Conservation (phyloP, 805 yeast species). For the Candida sakaeoensis region DNA sequence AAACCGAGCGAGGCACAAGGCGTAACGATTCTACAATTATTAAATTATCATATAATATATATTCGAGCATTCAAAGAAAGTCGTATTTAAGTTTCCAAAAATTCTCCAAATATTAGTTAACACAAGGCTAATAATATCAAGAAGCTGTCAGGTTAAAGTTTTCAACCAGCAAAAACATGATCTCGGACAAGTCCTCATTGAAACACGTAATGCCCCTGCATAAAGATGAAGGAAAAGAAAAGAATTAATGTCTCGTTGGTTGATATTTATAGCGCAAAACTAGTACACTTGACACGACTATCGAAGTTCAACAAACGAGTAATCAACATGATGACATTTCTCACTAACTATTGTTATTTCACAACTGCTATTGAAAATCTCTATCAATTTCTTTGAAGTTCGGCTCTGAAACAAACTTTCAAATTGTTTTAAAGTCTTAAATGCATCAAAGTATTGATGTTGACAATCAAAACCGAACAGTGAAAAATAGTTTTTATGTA, state of each 20-base stretch:
- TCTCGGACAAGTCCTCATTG: slow-evolving; percentile 99
- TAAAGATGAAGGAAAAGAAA: slow-evolving; percentile 64
- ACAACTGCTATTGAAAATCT: too few relatives aligned
- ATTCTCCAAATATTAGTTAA: slow-evolving; percentile 58
- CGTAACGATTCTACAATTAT: slow-evolving; percentile 15
- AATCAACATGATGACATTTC: slow-evolving; percentile 2
- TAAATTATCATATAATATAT: too few relatives aligned
- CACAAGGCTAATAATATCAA: slow-evolving; percentile 44
- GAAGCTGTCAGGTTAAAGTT: slow-evolving; percentile 93
- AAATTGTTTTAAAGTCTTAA: not conserved
- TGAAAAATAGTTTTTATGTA: slow-evolving; percentile 37
- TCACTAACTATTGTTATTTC: too few relatives aligned
- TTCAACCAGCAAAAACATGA: slow-evolving; percentile 99
- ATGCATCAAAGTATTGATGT: slow-evolving; percentile 16
- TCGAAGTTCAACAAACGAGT: slow-evolving; percentile 5
- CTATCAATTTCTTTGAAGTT: too few relatives aligned
- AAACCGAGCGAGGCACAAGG: slow-evolving; percentile 51
- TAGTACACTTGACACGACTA: not conserved
- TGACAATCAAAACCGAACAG: slow-evolving; percentile 18
- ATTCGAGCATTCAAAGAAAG: slow-evolving; percentile 36
- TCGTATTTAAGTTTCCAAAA: slow-evolving; percentile 61
- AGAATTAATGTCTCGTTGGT: slow-evolving; percentile 1
- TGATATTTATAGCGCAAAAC: slow-evolving; percentile 6
- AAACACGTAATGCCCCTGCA: slow-evolving; percentile 99
- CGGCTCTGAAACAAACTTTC: too few relatives aligned